A percentile compares a stretch with the other conserved stretches of the same genome.
Evolutionary conservation across 2,329 filamentous ascomycete species (phyloP).

Genomic region (Magnaporthiopsis incrustans): DNA sequence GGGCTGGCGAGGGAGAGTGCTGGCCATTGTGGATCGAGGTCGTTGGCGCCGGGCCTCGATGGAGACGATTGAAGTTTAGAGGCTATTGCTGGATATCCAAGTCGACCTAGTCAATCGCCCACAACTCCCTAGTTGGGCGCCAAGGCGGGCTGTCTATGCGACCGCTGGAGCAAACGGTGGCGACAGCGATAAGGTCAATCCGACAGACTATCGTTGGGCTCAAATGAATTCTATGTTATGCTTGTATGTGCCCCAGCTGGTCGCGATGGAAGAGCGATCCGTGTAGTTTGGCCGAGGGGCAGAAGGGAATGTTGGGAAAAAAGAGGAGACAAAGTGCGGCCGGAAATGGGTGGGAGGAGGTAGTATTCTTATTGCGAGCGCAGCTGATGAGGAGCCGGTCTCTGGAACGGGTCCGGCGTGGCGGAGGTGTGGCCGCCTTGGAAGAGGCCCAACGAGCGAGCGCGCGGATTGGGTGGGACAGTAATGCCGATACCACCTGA

Average conservation of each 20-base stretch:
- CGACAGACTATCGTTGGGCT: background rate
- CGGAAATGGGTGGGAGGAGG: conserved; percentile 1
- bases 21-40: conserved; percentile 35
- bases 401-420: conserved; percentile 5
- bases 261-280: background rate
- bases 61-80: background rate
- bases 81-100: background rate
- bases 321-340: conserved; percentile 7
- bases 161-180: too few species aligned
- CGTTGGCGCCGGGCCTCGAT: background rate
- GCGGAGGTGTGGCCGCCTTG: conserved; percentile 8
- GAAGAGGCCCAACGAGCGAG: conserved; percentile 6
- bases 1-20: conserved; percentile 53
- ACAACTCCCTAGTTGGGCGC: background rate
- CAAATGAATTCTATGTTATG: conserved; percentile 1
- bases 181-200: background rate
- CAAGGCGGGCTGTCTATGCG: background rate
- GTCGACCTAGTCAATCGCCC: background rate
- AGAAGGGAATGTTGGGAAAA: background rate
- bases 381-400: conserved; percentile 2
- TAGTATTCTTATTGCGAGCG: conserved; percentile 9
- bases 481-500: background rate
- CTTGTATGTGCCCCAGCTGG: conserved; percentile 5
- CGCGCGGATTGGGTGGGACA: conserved; percentile 1
- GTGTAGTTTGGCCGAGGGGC: background rate